Conservation (phyloP, 164 flowering plant genomes). For the Umbellularia californica region DNA sequence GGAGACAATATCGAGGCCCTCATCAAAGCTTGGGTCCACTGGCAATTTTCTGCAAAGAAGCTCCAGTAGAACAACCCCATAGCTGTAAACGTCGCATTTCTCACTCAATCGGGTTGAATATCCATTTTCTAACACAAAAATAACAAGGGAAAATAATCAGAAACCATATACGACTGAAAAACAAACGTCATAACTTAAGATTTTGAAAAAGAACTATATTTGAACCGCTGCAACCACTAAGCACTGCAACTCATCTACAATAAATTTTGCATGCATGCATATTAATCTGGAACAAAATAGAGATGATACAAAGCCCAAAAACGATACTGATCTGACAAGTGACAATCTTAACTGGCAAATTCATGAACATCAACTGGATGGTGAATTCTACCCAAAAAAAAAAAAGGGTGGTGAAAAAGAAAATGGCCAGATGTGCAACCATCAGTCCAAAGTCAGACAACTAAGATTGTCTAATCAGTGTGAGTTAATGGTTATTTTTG, state of each 20-base stretch:
- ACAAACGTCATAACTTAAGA: no score
- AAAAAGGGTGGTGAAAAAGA: background rate
- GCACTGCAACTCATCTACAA: no score
- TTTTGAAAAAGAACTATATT: no score
- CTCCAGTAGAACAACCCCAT: conserved; percentile 19
- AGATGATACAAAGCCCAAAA: background rate
- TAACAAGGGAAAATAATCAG: no score
- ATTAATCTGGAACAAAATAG: background rate
- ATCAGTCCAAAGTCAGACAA: background rate
- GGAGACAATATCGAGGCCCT: conserved; percentile 27
- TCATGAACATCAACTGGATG: background rate
- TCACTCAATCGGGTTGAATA: no score
- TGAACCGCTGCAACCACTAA: no score
- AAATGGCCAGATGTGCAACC: background rate
- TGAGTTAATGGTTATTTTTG: background rate
- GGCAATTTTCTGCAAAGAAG: conserved; percentile 35
- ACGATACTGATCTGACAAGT: no score
- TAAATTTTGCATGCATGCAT: no score
- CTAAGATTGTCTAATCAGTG: background rate
- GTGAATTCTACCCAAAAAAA: no score
- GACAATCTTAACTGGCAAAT: background rate
- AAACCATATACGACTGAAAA: no score
- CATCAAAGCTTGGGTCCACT: conserved; percentile 28
- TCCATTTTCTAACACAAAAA: no score
- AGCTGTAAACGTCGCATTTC: no score